Evolutionary conservation across 2,329 filamentous ascomycete species (phyloP).

Genomic region (Penicillium freii): DNA sequence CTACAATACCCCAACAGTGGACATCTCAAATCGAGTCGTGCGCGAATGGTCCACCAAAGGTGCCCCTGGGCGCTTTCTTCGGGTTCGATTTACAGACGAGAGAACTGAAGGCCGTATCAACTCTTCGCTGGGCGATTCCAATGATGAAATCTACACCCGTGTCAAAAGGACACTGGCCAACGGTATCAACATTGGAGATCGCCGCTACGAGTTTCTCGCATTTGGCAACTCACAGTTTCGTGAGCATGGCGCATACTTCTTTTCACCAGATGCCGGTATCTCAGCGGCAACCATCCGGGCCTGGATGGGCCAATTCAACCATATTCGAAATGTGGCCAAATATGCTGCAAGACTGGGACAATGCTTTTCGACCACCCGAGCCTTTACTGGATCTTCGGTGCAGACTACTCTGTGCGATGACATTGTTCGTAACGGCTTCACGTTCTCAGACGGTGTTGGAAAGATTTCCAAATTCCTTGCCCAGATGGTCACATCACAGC

Average conservation of each 20-base stretch:
- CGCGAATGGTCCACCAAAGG: slow-evolving; percentile 65
- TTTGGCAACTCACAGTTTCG: slow-evolving; percentile 95
- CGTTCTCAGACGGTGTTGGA: slow-evolving; percentile 89
- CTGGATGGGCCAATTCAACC: slow-evolving; percentile 82
- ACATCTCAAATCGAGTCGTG: slow-evolving; percentile 84
- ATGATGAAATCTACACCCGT: slow-evolving; percentile 71
- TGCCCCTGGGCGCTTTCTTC: slow-evolving; percentile 75
- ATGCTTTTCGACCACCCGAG: slow-evolving; percentile 89
- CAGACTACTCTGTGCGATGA: slow-evolving; percentile 63
- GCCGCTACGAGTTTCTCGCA: slow-evolving; percentile 83
- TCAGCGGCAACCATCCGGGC: slow-evolving; percentile 73
- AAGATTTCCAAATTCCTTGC: slow-evolving; percentile 82
- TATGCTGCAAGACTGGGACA: slow-evolving; percentile 87
- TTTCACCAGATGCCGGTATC: slow-evolving; percentile 66
- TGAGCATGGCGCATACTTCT: slow-evolving; percentile 91
- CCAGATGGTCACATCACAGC: slow-evolving; percentile 67
- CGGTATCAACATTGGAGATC: slow-evolving; percentile 78
- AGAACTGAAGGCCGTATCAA: slow-evolving; percentile 61
- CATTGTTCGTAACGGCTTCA: slow-evolving; percentile 65
- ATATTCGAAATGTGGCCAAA: slow-evolving; percentile 83
- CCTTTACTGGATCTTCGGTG: slow-evolving; percentile 64
- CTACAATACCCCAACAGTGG: slow-evolving; percentile 72
- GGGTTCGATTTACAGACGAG: slow-evolving; percentile 89
- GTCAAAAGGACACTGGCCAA: slow-evolving; percentile 69
- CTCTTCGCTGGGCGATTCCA: slow-evolving; percentile 54